These are phyloP conservation scores for Serendipita sp. DNA, from an alignment of 768 basidiomycete species.

Conservation along the genomic window DNA sequence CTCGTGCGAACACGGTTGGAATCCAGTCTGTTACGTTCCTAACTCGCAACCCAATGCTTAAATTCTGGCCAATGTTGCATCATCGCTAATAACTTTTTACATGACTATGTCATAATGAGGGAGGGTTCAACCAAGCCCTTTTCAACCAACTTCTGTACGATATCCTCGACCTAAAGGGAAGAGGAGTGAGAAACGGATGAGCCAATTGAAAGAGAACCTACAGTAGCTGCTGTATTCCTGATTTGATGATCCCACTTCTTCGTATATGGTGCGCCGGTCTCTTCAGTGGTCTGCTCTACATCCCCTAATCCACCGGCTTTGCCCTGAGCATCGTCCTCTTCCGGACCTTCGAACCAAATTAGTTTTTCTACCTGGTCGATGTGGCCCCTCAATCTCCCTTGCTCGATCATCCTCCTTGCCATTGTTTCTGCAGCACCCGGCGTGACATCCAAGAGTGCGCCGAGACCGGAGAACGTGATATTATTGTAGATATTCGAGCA, in stretches of 20 bases:
- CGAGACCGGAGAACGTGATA: conserved; percentile 89
- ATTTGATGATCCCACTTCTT: conserved; percentile 96
- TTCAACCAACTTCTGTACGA: conserved; percentile 67
- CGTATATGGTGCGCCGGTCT: conserved; percentile 78
- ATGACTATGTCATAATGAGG: not conserved
- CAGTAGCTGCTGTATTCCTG: conserved; percentile 72
- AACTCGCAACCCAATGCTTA: not conserved
- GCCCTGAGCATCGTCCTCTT: conserved; percentile 85
- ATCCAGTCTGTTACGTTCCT: not conserved
- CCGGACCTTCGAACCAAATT: conserved; percentile 83
- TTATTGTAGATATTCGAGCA: conserved; percentile 97
- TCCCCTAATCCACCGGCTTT: conserved; percentile 90
- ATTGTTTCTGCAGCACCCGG: conserved; percentile 92
- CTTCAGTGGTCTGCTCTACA: conserved; percentile 67
- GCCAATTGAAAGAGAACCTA: conserved; percentile 23
- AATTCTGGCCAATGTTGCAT: too few species aligned
- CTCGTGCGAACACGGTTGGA: not conserved
- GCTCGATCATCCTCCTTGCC: conserved; percentile 98
- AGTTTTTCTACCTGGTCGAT: conserved; percentile 94
- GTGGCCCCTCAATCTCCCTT: conserved; percentile 78
- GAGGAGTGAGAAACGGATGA: not conserved
- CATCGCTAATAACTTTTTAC: not conserved
- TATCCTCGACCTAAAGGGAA: conserved; percentile 52
- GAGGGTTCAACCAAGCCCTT: conserved; percentile 39
- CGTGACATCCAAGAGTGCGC: conserved; percentile 74